Conservation (phyloP, 1,284 basidiomycete genomes). For the Salmacisia buchloeana region DNA sequence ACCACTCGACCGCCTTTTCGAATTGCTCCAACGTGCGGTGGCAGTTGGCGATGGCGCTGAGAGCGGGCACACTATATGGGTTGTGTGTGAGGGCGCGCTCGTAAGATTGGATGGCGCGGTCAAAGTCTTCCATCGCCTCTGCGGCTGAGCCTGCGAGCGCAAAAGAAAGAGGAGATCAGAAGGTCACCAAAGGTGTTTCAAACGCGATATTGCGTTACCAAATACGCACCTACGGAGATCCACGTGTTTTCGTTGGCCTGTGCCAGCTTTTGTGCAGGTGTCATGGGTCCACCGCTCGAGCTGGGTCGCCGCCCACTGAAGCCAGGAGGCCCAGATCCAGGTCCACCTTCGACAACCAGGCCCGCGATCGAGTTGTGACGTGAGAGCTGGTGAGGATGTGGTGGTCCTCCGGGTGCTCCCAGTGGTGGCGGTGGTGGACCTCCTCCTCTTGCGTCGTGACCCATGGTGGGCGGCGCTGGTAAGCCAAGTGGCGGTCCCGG, state of each 20-base stretch:
- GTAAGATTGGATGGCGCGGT: constrained; percentile 43
- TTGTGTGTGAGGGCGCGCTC: constrained; percentile 47
- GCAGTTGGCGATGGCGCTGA: constrained; percentile 46
- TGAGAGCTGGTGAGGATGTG: constrained; percentile 5
- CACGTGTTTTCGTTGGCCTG: constrained; percentile 44
- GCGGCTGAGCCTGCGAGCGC: constrained; percentile 27
- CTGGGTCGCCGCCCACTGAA: neutral
- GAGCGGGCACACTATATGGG: constrained; percentile 44
- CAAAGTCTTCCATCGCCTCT: constrained; percentile 47
- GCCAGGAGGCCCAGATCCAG: neutral
- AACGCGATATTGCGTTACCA: neutral
- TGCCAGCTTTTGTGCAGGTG: constrained; percentile 30
- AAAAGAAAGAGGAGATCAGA: neutral
- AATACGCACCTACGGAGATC: constrained; percentile 29
- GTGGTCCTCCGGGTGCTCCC: neutral
- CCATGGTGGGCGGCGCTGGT: no score
- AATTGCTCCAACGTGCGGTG: constrained; percentile 47
- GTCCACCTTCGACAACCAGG: neutral
- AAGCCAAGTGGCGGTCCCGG: no score
- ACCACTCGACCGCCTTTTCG: constrained; percentile 81
- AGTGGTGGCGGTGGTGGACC: no score
- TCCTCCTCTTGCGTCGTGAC: no score
- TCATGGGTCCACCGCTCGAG: neutral
- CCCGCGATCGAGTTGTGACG: constrained; percentile 1
- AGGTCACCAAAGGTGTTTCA: no score